Conservation (phyloP, 164 flowering plant species). For the Vitis rotundifolia region DNA sequence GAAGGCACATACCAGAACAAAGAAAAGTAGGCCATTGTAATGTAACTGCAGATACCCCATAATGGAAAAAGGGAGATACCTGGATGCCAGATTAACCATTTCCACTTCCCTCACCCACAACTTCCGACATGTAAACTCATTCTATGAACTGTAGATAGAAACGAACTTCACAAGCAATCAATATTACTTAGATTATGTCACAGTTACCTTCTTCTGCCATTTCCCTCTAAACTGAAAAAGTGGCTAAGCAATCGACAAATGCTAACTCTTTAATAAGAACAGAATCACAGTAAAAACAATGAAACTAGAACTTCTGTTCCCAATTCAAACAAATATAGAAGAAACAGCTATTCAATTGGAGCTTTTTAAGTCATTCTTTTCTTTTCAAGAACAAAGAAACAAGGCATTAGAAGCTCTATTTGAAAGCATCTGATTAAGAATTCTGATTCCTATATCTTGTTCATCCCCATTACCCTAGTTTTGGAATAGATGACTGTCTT, state of each 20-base stretch:
- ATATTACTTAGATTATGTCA: not conserved
- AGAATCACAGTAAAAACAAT: not conserved
- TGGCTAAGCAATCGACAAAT: not conserved
- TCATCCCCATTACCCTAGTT: conserved; percentile 4
- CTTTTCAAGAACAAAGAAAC: not conserved
- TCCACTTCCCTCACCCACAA: not conserved
- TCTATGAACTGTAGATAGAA: not conserved
- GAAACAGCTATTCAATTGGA: not conserved
- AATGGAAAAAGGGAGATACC: not conserved
- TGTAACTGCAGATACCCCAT: not conserved
- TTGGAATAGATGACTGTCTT: conserved; percentile 12
- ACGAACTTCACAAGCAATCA: not conserved
- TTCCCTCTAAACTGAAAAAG: not conserved
- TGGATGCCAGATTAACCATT: not conserved
- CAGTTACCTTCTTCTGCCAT: not conserved
- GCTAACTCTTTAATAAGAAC: not conserved
- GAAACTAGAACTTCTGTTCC: not conserved
- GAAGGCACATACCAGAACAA: not conserved
- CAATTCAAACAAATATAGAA: not conserved
- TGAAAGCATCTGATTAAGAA: not conserved
- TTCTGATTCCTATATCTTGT: not conserved
- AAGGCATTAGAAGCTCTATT: not conserved
- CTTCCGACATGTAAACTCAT: not conserved
- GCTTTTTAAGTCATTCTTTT: not conserved
- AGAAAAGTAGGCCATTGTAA: not conserved